Base-by-base conservation (phyloP, 2,329 filamentous ascomycete genomes). In the Beauveria sp. region DNA sequence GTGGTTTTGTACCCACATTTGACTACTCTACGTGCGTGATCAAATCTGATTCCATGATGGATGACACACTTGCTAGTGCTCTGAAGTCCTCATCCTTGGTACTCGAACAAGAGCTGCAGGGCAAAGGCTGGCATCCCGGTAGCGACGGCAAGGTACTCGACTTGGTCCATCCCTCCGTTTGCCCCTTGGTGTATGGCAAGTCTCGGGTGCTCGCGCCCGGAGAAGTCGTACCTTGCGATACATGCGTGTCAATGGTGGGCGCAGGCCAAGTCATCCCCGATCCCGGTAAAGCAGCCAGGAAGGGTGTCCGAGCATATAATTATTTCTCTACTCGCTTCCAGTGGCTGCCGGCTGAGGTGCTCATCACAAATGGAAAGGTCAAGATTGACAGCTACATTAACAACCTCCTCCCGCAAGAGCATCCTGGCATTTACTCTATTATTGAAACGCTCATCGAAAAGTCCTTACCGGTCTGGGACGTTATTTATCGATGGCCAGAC, bases 121-220 rank as follows among this genome's bases (percentile, higher is more conserved):
- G 75, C 40, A 79, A 81, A 64, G 86, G 87, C 69, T 89, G 81
- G 79, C 84, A 88, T 69, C 86, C 86, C 0, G 75, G 79, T 1
- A 84, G 81, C 0, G 73, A 84, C 38, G 70, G 74, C 0, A 79
- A 78, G 62, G 84, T 89, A 1, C 78, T 86, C 0, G 81, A 89
- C 67, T 73, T 89, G 1, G 78, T 89, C 5, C 80, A 89, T 64
- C 85, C 86, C 1, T 88, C 84, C 0, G 73, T 89, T 8, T 89
- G 80, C 65, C 85, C 86, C 0, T 70, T 89, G 0, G 69, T 83
- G 1, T 85, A 83, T 65, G 82, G 81, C 0, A 50, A n/a, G 50
- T 34, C 30, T 34, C 30, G 12, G 1, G 30, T 34, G 30, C 30
- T 34, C 30, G 14, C 30, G 12, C 30, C 30, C 30, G 30, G 30